Evolutionary conservation across 1,139 yeast genomes (phyloP).

Genomic region (Kurtzmaniella quercitrusa): DNA sequence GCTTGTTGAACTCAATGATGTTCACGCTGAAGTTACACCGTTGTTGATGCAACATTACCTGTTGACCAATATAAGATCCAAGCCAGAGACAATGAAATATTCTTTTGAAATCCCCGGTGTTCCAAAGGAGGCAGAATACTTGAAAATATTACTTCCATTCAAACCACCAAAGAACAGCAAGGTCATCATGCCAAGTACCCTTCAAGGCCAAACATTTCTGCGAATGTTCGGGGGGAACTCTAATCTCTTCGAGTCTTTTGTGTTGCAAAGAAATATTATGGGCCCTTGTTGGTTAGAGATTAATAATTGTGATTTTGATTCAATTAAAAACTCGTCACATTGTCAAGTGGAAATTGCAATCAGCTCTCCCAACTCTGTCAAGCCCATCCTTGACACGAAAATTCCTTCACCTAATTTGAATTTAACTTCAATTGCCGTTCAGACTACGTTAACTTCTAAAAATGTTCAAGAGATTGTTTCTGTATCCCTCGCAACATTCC

Average conservation of each 20-base stretch:
- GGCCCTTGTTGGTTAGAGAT: conserved; percentile 97
- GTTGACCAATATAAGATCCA: conserved; percentile 59
- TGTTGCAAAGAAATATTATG: conserved; percentile 78
- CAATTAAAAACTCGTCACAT: conserved; percentile 69
- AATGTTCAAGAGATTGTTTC: conserved; percentile 87
- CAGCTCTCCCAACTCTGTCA: conserved; percentile 44
- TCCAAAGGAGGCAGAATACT: conserved; percentile 77
- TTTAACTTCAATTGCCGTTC: conserved; percentile 71
- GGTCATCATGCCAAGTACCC: conserved; percentile 53
- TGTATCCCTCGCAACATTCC: conserved; percentile 69
- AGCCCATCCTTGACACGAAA: conserved; percentile 46
- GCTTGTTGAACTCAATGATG: conserved; percentile 55
- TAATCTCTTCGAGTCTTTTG: conserved; percentile 79
- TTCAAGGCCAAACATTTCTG: conserved; percentile 72
- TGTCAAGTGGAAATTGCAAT: conserved; percentile 74
- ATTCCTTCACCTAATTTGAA: conserved; percentile 57
- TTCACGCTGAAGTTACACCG: conserved; percentile 73
- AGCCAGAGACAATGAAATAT: conserved; percentile 71
- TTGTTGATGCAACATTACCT: conserved; percentile 60
- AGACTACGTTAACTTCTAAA: conserved; percentile 69
- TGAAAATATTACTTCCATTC: conserved; percentile 74
- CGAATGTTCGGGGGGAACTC: conserved; percentile 80
- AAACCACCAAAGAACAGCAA: conserved; percentile 51
- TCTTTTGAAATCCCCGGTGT: conserved; percentile 83
- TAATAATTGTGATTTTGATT: conserved; percentile 54